Percentiles rank a stretch among this genome's conserved stretches.
phyloP scores from a whole-genome alignment of 2,329 filamentous ascomycete species.

The Thermoascus crustaceus region DNA sequence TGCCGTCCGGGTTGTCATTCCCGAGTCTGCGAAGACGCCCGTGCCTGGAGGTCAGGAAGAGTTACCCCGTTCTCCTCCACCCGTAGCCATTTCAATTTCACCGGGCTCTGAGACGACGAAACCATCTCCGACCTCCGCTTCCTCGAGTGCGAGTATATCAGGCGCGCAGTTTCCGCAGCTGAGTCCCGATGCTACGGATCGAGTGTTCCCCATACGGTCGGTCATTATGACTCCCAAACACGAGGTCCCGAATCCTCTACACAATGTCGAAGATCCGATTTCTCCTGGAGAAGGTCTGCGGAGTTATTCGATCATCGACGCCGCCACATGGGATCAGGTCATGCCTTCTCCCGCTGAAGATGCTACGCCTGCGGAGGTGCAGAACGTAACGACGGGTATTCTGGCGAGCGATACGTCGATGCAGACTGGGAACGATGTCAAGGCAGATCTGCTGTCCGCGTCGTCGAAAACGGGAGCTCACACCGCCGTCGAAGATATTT shows the following conservation, averaged over 20 bases:
- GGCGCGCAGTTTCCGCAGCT: constrained; percentile 16
- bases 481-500: constrained; percentile 13
- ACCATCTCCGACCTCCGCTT: constrained; percentile 2
- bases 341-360: constrained; percentile 9
- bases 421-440: background rate
- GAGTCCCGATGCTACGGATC: constrained; percentile 39
- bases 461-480: constrained; percentile 3
- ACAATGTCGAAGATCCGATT: background rate
- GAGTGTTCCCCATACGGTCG: constrained; percentile 73
- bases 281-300: constrained; percentile 17
- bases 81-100: too few species aligned
- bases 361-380: too few species aligned
- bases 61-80: too few species aligned
- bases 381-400: background rate
- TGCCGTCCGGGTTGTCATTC: too few species aligned
- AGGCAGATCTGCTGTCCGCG: background rate
- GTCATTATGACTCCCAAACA: constrained; percentile 60
- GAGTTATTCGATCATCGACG: constrained; percentile 22
- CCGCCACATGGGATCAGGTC: constrained; percentile 17
- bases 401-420: background rate
- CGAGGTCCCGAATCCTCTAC: too few species aligned
- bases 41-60: too few species aligned
- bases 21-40: too few species aligned
- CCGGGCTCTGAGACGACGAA: background rate
- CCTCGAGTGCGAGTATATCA: background rate